Evolutionary conservation across 352 stramenopile species (phyloP).

Genomic region (Globisporangium heterothallicum): DNA sequence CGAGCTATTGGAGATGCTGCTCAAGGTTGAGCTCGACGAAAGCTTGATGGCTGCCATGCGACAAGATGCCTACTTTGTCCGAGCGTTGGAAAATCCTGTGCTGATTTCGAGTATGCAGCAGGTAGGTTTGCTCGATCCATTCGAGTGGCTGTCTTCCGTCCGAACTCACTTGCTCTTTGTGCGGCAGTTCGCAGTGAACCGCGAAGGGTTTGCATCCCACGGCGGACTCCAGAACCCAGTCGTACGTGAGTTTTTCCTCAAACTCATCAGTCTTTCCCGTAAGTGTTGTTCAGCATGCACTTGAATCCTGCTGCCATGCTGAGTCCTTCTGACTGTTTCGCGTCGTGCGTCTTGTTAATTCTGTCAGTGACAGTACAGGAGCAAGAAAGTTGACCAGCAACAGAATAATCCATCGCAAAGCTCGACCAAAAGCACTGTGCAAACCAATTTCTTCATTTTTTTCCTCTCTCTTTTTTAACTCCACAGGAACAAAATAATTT

Average conservation of each 20-base stretch:
- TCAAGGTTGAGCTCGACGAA: conserved; percentile 38
- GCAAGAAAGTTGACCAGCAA: conserved; percentile 8
- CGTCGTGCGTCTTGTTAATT: background rate
- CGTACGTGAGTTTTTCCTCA: conserved; percentile 56
- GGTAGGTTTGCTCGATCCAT: conserved; percentile 20
- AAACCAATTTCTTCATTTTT: conserved; percentile 31
- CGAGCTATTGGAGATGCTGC: conserved; percentile 38
- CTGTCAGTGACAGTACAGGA: conserved; percentile 9
- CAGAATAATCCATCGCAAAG: background rate
- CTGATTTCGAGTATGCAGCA: conserved; percentile 62
- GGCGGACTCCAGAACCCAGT: conserved; percentile 25
- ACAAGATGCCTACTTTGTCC: conserved; percentile 47
- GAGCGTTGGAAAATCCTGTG: conserved; percentile 39
- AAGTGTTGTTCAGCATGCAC: background rate
- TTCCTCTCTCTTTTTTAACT: conserved; percentile 21
- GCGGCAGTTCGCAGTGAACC: conserved; percentile 49
- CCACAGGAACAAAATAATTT: conserved; percentile 6
- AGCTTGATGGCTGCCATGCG: conserved; percentile 57
- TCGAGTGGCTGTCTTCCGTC: background rate
- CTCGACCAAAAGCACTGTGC: conserved; percentile 13
- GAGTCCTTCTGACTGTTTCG: background rate
- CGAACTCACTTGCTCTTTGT: background rate
- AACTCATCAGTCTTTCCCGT: conserved; percentile 62
- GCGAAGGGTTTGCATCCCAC: conserved; percentile 30
- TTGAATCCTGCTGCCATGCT: background rate